phyloP scores from a whole-genome alignment of 345 rosid genomes.

The Adansonia digitata region DNA sequence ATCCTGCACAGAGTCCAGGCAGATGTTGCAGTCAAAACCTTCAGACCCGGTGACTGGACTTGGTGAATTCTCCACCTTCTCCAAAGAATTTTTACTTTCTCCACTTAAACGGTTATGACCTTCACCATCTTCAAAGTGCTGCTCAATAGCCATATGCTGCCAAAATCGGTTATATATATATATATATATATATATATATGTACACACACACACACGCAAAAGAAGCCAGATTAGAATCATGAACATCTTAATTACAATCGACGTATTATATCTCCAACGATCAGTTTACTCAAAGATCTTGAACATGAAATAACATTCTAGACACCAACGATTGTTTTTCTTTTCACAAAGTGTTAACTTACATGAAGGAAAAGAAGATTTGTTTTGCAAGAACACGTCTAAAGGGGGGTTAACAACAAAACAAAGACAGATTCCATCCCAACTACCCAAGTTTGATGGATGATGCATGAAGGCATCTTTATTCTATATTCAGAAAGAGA shows the following conservation, averaged over 20 bases:
- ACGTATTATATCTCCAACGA: neutral
- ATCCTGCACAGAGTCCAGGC: constrained; percentile 72
- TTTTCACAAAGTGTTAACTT: neutral
- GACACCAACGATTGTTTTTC: neutral
- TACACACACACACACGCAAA: too few species aligned
- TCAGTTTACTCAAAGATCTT: neutral
- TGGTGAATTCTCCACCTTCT: neutral
- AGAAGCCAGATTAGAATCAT: neutral
- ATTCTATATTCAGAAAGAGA: neutral
- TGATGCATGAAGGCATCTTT: neutral
- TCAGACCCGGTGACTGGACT: neutral
- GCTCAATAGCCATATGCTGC: neutral
- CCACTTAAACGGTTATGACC: neutral
- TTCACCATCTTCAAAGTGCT: neutral
- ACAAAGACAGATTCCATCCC: too few species aligned
- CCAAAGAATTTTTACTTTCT: neutral
- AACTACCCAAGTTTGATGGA: neutral
- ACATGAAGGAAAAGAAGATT: neutral
- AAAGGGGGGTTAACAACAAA: too few species aligned
- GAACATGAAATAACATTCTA: neutral
- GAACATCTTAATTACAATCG: neutral
- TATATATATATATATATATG: too few species aligned
- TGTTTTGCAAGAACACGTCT: too few species aligned
- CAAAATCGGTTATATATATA: neutral
- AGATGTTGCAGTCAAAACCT: constrained; percentile 87